Evolutionary conservation across 139 green algal genomes (phyloP), one percentile per base, ranked within the genome.

Genomic region (Mesotaenium endlicherianum): DNA sequence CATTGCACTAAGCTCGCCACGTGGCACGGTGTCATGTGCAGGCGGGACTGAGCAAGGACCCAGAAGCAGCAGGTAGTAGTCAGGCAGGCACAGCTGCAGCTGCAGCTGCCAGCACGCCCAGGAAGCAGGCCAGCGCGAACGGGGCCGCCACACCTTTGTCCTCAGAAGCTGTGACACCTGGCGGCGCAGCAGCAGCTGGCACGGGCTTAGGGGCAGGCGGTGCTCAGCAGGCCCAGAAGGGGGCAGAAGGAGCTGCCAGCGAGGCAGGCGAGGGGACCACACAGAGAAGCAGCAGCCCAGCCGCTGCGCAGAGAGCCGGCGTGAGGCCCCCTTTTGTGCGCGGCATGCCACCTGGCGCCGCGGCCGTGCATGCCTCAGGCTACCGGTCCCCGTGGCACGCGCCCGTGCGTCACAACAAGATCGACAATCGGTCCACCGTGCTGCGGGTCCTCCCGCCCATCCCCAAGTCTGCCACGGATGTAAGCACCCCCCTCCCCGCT

Each of bases 391-490:
- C 47, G 43, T 77, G 31, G 47, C 64, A 16, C 6, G 31, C 42
- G 31, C 43, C 31, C 26, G 17, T 6, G 43, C 47, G 59, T n/a
- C 45, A 60, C 72, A 38, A 55, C 58, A 87, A 87, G 30, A 34
- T 87, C 20, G 81, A 87, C 81, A 87, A 83, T 14, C 70, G 81
- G 41, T 49, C 71, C 3, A 87, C 81, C 3, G 74, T 75, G 42
- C 26, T 87, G 31, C 58, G 43, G 17, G 70, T 83, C 5, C 34
- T 82, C 44, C 59, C 55, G 75, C 70, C 74, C 30, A 49, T 87
- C 2, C 81, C 81, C 20, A 50, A 34, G 1, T 31, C 38, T 31
- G 34, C 64, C 2, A 74, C n/a, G 3, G 55, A 83, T 31, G 77
- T 84, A 82, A 44, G 75, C 2, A 38, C n/a, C 40, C 40, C 39